Evolutionary conservation across 2,329 filamentous ascomycete species (phyloP), one percentile per base, ranked within the genome.

Genomic region (Arachnopeziza araneosa): DNA sequence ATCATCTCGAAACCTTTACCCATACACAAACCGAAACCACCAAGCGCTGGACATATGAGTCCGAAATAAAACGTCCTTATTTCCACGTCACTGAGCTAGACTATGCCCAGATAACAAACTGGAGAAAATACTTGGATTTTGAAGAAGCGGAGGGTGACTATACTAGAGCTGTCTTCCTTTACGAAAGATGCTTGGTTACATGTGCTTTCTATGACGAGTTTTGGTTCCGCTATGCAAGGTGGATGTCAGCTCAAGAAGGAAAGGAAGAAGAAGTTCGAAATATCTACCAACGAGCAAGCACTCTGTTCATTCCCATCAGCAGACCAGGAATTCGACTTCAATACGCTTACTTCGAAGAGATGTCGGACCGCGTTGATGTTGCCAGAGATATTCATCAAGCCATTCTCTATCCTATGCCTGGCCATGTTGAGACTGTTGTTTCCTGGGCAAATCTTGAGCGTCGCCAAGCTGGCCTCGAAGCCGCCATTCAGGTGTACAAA

Each of bases 201-300:
- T 96, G 91, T 70, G 93, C 95, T 19, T 89, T 96, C 67, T 97
- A 99, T 72, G 93, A 98, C 55, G 93, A 98, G 72, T 96, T 98
- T 75, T 99, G 95, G 95, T 86, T 96, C 69, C 89, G 95, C n/a
- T 99, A 96, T 75, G 91, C 89, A 19, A 83, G 93, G 50, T 99
- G 95, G 95, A 96, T 97, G 90, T 81, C 83, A 61, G 85, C 85
- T 0, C 90, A 96, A 71, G 77, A 84, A 1, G 86, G 81, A 67
- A 96, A 96, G 73, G 86, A 92, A 52, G 91, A 97, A 72, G 93
- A 97, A 71, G 88, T 93, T 6, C 88, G 95, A 60, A 93, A 91
- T 74, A 95, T 98, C 64, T 98, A 96, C 72, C 86, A 93, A 72
- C 86, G 92, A 59, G 95, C 93, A 10, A 87, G 89, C 66, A 92